Evolutionary conservation across 177 flowering plant genomes (phyloP), one percentile per base, ranked within the genome.

Genomic region (Telopea speciosissima): DNA sequence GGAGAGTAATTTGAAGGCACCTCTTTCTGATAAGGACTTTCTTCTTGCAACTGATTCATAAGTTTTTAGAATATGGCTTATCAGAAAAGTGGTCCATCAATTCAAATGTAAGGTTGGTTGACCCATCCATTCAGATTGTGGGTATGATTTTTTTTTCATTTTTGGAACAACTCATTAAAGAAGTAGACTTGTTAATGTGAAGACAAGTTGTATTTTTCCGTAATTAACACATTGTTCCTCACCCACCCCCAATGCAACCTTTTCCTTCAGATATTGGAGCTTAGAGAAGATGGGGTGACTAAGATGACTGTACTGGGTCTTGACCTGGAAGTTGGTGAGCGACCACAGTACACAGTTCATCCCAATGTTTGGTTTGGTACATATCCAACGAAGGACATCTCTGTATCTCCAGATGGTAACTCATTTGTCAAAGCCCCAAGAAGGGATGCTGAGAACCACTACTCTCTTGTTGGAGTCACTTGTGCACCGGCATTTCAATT

Each of bases 401-500:
- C 23, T n/a, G 8, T 83, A 26, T 85, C 88, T 0, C 45, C 81
- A 2, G 86, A 86, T 40, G 86, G 86, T 22, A 22, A 68, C 58
- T 61, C 79, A 17, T 77, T 83, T 24, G 52, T 66, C 36, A 85
- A 78, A 75, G 72, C 72, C 66, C 81, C 81, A 24, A 33, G 82
- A 23, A 85, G 91, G 72, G 90, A 91, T 67, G 24, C 78, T 4
- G 93, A 91, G 76, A 69, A 33, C 56, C 92, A 89, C 73, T 91
- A 77, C 80, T 85, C 93, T 68, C 90, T 93, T 52, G 93, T 93
- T 8, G 98, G 98, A 19, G 89, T 95, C 81, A 88, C 95, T 5
- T 89, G 95, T 58, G 96, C 98, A 26, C 98, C 97, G 49, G 97
- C 95, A 11, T 93, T 93, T 77, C 95, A 93, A 76, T 89, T 84